Base-by-base conservation (phyloP, 371 early-diverging fungal genomes). In the Apophysomyces ossiformis region DNA sequence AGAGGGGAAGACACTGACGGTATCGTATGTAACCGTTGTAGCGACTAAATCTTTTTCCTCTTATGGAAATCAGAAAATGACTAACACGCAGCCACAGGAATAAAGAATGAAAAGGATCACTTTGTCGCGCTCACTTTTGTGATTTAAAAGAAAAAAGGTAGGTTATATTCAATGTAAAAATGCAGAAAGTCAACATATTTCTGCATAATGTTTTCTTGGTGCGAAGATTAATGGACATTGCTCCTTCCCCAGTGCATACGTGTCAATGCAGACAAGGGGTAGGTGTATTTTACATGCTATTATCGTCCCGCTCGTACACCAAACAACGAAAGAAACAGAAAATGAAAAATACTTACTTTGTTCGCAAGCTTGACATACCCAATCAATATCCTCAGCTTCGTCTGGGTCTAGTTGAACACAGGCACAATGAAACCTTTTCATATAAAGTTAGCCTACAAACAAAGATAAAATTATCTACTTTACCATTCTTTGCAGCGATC, bases 401-500 rank as follows among this genome's bases (percentile, higher is more conserved):
- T 89, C 87, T 36, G 88, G 85, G 46, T 88, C 84, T 45, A 93
- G 73, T 36, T 82, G 76, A 15, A 93, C 87, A 62, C 93, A 93
- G 8, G 78, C 72, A 47, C 90, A 89, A 69, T 93, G 93, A 68
- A 86, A 93, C 92, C 92, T 92, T 71, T 21, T 15, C 6, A 44
- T 35, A 6, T 38, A 37, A 32, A 26, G 60, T 37, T 18, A 64
- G 54, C 45, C n/a, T 43, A 50, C 26, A 54, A n/a, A 46, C 32
- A 43, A 54, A 16, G 26, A 38, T 66, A 61, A n/a, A 15, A 65
- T 16, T 21, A 50, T 57, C 47, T 9, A 37, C 80, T 72, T 47
- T 84, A 90, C 93, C 93, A 93, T 68, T 93, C 89, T 57, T 82
- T 72, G 70, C 93, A 93, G 26, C 69, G 63, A 68, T 92, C 92